Percentiles rank a stretch among this genome's conserved stretches.
Evolutionary conservation across 352 stramenopile species (phyloP).

Genomic region (Phytophthora niederhauseri): DNA sequence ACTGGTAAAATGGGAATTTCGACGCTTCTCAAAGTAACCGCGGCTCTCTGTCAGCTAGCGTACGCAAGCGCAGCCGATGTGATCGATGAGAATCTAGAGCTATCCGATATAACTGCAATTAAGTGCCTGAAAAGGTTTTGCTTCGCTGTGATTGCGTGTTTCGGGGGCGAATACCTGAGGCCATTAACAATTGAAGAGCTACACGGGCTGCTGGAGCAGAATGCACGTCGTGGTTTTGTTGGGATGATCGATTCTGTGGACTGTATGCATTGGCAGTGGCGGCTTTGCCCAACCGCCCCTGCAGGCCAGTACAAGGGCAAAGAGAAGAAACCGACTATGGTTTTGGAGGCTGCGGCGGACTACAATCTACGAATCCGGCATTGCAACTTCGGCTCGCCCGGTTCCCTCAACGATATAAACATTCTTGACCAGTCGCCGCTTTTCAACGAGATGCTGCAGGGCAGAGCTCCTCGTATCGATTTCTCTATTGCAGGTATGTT

Average conservation of each 20-base stretch:
- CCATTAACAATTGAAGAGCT: background rate
- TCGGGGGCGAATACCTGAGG: background rate
- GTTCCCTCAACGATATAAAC: slow-evolving; percentile 24
- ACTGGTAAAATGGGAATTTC: background rate
- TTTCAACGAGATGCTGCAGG: slow-evolving; percentile 13
- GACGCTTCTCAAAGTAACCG: background rate
- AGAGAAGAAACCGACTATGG: slow-evolving; percentile 20
- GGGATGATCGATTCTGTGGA: slow-evolving; percentile 10
- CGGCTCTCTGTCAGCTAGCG: background rate
- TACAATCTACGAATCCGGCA: slow-evolving; percentile 21
- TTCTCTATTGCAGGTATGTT: background rate
- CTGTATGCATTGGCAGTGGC: slow-evolving; percentile 9
- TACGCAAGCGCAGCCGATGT: background rate
- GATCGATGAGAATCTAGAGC: background rate
- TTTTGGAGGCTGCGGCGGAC: slow-evolving; percentile 20
- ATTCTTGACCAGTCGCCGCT: slow-evolving; percentile 18
- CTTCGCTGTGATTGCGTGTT: background rate
- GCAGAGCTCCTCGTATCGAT: background rate
- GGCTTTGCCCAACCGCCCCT: slow-evolving; percentile 1
- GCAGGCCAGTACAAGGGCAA: slow-evolving; percentile 11
- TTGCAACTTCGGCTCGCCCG: slow-evolving; percentile 22
- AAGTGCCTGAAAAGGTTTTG: background rate
- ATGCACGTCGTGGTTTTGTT: slow-evolving; percentile 5
- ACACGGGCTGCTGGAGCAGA: background rate
- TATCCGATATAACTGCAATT: background rate